Evolutionary conservation across 2,329 filamentous ascomycete species (phyloP), one percentile per base, ranked within the genome.

Genomic region (Phyllosticta citrichinensis): DNA sequence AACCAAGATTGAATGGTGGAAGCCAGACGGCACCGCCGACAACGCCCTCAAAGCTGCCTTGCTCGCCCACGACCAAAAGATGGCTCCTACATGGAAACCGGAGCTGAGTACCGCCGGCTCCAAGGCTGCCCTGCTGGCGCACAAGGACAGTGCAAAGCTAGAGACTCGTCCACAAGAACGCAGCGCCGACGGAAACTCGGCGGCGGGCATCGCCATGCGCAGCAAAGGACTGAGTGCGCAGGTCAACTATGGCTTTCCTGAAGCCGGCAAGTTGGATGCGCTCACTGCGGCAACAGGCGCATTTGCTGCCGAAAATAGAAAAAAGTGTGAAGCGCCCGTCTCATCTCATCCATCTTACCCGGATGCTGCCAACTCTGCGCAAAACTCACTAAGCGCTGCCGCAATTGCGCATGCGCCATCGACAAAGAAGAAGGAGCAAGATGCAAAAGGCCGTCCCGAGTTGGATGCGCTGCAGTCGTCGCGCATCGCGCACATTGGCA

Each of bases 211-310:
- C 63, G 86, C 86, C n/a, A 84, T 87, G 71, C 80, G 79, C 64
- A 81, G 79, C 54, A 79, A 80, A 60, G 73, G 71, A 35, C 66
- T 77, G 50, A 76, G 74, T 63, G 75, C 77, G 5, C 73, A 77
- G 61, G 68, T 75, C 27, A 77, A 79, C 67, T 75, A 76, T 64
- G 76, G 76, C 40, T 76, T 77, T 64, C 78, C 74, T 20, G 74
- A 73, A 10, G 73, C 85, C 25, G 80, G 81, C 53, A 80, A 79
- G 40, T 82, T 83, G 63, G 86, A 83, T 62, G 91, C 91, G 1
- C 78, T 93, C 55, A 77, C 83, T 40, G 91, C 91, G 52, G 91
- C 91, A 12, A 87, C 87, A 56, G 89, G 85, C 27, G 90, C 90
- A n/a, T 86, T 91, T 76, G 79, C 83, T 27, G 79, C 67, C 9